phyloP scores from a whole-genome alignment of 768 basidiomycete genomes.

The Macrolepiota dolichaula region DNA sequence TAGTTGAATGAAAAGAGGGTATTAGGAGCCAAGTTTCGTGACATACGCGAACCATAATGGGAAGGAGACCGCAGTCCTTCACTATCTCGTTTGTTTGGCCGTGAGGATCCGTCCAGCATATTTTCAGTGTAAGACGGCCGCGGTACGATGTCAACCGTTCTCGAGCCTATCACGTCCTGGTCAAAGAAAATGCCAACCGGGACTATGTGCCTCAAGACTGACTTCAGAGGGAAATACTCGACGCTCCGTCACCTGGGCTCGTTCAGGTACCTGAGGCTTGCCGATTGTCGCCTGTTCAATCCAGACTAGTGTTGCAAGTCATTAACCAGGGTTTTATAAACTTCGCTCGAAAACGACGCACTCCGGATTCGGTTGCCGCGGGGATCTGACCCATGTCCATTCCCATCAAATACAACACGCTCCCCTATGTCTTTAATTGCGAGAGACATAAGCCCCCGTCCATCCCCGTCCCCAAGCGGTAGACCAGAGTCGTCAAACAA shows the following conservation, averaged over 20 bases:
- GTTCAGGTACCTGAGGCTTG: conserved; percentile 84
- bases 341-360: conserved; percentile 36
- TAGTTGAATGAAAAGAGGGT: background rate
- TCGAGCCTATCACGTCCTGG: conserved; percentile 58
- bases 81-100: conserved; percentile 66
- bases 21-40: background rate
- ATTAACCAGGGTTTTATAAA: background rate
- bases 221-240: conserved; percentile 90
- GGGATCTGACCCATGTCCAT: conserved; percentile 49
- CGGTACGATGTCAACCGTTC: conserved; percentile 92
- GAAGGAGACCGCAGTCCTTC: conserved; percentile 89
- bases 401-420: conserved; percentile 90
- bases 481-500: conserved; percentile 92
- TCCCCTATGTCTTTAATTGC: conserved; percentile 83
- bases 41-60: conserved; percentile 95
- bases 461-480: conserved; percentile 69
- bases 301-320: conserved; percentile 58
- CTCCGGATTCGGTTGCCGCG: conserved; percentile 87
- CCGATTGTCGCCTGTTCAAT: conserved; percentile 84
- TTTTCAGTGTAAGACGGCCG: conserved; percentile 81
- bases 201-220: conserved; percentile 10
- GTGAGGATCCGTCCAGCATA: conserved; percentile 79
- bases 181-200: background rate
- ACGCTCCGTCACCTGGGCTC: conserved; percentile 69
- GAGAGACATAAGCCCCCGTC: conserved; percentile 73